Base-by-base conservation (phyloP, 305 asterid species). In the Fraxinus velutina region DNA sequence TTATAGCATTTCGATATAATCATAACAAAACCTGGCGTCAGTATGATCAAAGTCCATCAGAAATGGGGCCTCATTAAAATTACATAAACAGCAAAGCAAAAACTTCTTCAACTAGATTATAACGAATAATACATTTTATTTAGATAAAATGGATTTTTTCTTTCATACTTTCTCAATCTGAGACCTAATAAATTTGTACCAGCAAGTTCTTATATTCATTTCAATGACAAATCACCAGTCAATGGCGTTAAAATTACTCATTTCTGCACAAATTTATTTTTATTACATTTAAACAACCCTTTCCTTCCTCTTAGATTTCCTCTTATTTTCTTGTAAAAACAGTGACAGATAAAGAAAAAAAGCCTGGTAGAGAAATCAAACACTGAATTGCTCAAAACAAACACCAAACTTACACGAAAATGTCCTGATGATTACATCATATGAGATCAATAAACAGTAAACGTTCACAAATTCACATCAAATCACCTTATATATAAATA, bases 381-480 rank as follows among this genome's bases (percentile, higher is more conserved):
- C 12, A 30, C 39, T 68, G 75, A 68, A 68, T 33, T 68, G 22
- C 37, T 68, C 42, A 68, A 3, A 2, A 29, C 6, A 50, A 9
- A 32, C 55, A 52, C 73, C n/a, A 12, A 24, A 27, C 17, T 64
- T 39, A 39, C 47, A 39, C 15, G 1, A 55, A 17, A 55, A 6
- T 17, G 29, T 55, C 66, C 4, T 17, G 66, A 55, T 19, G 27
- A 55, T 19, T 44, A 34, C 19, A 13, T 39, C 30, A 4, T 52
- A 52, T 52, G 62, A 52, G 62, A 4, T 52, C 39, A 55, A 3
- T 32, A 50, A 50, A 15, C 29, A 39, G 22, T 62, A 62, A 62
- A 62, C 72, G 50, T 60, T n/a, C 34, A n/a, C 52, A 60, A 77
- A 44, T 27, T 64, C 37, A 85, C 71, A 17, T 2, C 68, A 22